These are phyloP conservation scores for Pseudogymnoascus pannorum DNA, from an alignment of 2,329 filamentous ascomycete species.

Conservation along the genomic window DNA sequence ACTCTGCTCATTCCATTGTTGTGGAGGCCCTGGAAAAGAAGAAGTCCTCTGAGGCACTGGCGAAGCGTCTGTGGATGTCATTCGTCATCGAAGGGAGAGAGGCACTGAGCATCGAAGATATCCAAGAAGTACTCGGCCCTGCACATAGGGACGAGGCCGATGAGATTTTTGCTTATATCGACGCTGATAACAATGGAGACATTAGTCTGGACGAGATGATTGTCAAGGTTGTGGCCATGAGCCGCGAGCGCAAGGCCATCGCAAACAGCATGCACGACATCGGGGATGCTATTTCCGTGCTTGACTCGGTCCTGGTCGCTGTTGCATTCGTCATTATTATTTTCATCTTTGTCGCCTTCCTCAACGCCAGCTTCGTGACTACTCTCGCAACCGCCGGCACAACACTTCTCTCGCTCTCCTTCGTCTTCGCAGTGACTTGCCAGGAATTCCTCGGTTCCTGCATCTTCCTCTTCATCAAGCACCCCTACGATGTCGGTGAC, in stretches of 20 bases:
- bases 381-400: conserved; percentile 87
- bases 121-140: conserved; percentile 77
- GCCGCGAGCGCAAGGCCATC: conserved; percentile 81
- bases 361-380: conserved; percentile 77
- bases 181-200: conserved; percentile 85
- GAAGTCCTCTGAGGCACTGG: conserved; percentile 79
- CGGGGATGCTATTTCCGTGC: conserved; percentile 82
- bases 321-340: conserved; percentile 74
- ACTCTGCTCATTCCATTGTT: conserved; percentile 82
- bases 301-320: conserved; percentile 78
- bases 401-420: conserved; percentile 87
- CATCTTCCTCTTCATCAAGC: conserved; percentile 98
- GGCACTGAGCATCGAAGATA: conserved; percentile 69
- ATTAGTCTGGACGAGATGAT: conserved; percentile 95
- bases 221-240: conserved; percentile 70
- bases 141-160: conserved; percentile 71
- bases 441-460: conserved; percentile 97
- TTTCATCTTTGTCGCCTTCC: conserved; percentile 84
- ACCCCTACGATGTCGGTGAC: conserved; percentile 93
- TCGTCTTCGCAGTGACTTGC: conserved; percentile 85
- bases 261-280: conserved; percentile 95
- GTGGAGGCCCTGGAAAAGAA: conserved; percentile 82
- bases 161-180: conserved; percentile 73
- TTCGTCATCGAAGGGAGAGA: conserved; percentile 89
- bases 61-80: conserved; percentile 95